Evolutionary conservation across 2,329 filamentous ascomycete species (phyloP).

Genomic region (Drechslerella coelobrocha): DNA sequence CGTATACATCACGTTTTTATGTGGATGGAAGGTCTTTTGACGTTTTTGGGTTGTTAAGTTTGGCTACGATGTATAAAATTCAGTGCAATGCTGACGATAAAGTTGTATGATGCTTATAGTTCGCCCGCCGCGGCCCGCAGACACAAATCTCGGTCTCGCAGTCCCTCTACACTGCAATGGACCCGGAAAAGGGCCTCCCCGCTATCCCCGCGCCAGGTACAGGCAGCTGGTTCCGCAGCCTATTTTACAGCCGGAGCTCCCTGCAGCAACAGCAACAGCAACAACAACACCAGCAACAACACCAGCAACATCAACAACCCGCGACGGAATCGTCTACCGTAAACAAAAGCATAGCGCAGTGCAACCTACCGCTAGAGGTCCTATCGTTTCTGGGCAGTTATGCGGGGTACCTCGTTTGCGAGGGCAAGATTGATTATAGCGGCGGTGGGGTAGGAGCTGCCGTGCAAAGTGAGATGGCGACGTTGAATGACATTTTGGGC

Average conservation of each 20-base stretch:
- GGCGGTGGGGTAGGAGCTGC: slow-evolving; percentile 14
- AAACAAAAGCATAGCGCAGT: slow-evolving; percentile 34
- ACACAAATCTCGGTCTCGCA: slow-evolving; percentile 41
- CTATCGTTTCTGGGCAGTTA: slow-evolving; percentile 49
- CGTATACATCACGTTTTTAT: too few species aligned
- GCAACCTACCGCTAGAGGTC: slow-evolving; percentile 49
- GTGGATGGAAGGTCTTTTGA: too few species aligned
- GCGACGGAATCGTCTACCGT: not conserved
- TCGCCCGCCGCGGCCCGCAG: slow-evolving; percentile 40
- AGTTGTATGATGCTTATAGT: slow-evolving; percentile 1
- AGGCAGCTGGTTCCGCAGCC: slow-evolving; percentile 1
- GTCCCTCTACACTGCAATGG: slow-evolving; percentile 38
- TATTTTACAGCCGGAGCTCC: slow-evolving; percentile 17
- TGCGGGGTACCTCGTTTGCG: slow-evolving; percentile 30
- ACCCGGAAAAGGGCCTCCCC: slow-evolving; percentile 47
- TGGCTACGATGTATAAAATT: too few species aligned
- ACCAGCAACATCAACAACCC: slow-evolving; percentile 7
- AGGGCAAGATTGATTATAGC: slow-evolving; percentile 35
- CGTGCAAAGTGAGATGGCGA: slow-evolving; percentile 26
- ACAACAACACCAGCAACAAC: slow-evolving; percentile 14
- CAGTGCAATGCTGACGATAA: not conserved
- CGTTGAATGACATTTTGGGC: slow-evolving; percentile 44
- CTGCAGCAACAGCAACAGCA: not conserved
- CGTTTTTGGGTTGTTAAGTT: too few species aligned
- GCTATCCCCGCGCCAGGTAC: slow-evolving; percentile 9